phyloP scores from a whole-genome alignment of 768 basidiomycete genomes.

The Suillus fuscotomentosus region DNA sequence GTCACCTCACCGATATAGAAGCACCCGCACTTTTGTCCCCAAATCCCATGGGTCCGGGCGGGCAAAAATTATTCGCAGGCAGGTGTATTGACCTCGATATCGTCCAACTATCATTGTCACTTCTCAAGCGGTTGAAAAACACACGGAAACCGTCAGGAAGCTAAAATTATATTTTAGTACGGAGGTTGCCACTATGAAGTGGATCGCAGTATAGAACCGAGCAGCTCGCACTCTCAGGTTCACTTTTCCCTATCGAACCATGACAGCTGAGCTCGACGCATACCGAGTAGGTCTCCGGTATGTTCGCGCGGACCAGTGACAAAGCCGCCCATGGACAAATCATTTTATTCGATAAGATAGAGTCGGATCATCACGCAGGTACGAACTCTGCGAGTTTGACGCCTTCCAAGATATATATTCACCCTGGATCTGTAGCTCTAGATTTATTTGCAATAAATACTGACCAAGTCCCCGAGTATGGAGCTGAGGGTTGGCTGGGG shows the following conservation, averaged over 20 bases:
- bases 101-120: constrained; percentile 20
- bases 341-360: not conserved
- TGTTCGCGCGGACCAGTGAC: not conserved
- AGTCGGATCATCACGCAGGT: not conserved
- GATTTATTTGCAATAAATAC: not conserved
- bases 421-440: not conserved
- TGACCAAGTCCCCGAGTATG: not conserved
- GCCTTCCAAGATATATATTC: not conserved
- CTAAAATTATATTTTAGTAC: not conserved
- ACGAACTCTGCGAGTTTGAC: not conserved
- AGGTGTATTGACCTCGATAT: constrained; percentile 27
- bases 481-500: not conserved
- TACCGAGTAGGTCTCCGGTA: not conserved
- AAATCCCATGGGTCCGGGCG: constrained; percentile 28
- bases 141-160: constrained; percentile 15
- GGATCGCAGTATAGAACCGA: not conserved
- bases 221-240: not conserved
- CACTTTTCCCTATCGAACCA: not conserved
- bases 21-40: constrained; percentile 4
- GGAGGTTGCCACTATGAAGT: not conserved
- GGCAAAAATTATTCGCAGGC: constrained; percentile 21
- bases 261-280: not conserved
- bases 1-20: not conserved
- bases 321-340: not conserved
- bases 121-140: constrained; percentile 7